Conservation (phyloP, 345 rosid genomes). For the Citrus unshiu region DNA sequence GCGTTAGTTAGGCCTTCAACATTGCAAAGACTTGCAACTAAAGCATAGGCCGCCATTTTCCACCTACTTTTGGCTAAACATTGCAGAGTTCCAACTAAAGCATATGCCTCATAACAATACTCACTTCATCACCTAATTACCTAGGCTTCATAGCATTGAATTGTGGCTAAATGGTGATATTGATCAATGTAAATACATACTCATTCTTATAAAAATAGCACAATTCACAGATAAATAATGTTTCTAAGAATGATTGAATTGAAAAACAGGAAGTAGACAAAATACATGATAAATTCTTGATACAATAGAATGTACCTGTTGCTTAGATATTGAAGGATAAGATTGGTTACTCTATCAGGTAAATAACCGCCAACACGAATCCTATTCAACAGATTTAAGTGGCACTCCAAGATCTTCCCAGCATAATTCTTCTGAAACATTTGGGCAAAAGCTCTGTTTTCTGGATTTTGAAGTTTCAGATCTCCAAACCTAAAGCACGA, state of each 20-base stretch:
- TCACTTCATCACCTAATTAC: background rate
- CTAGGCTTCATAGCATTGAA: background rate
- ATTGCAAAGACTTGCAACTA: background rate
- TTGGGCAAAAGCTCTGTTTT: constrained; percentile 81
- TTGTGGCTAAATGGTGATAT: background rate
- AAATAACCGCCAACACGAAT: constrained; percentile 88
- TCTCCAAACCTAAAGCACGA: constrained; percentile 80
- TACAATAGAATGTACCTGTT: constrained; percentile 57
- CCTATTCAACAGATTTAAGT: constrained; percentile 73
- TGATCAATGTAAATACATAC: background rate
- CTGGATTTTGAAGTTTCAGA: constrained; percentile 81
- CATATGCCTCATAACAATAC: background rate
- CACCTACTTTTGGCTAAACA: background rate
- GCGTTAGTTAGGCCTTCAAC: background rate
- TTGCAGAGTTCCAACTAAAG: background rate
- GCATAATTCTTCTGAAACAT: constrained; percentile 92
- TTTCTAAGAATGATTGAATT: background rate
- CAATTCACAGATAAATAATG: background rate
- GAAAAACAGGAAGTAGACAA: background rate
- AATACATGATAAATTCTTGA: background rate
- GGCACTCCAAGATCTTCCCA: constrained; percentile 90
- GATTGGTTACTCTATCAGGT: constrained; percentile 94
- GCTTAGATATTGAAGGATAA: constrained; percentile 91
- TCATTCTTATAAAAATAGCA: background rate
- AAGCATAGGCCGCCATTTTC: background rate